Conservation (phyloP, 345 rosid species). For the Salix purpurea region DNA sequence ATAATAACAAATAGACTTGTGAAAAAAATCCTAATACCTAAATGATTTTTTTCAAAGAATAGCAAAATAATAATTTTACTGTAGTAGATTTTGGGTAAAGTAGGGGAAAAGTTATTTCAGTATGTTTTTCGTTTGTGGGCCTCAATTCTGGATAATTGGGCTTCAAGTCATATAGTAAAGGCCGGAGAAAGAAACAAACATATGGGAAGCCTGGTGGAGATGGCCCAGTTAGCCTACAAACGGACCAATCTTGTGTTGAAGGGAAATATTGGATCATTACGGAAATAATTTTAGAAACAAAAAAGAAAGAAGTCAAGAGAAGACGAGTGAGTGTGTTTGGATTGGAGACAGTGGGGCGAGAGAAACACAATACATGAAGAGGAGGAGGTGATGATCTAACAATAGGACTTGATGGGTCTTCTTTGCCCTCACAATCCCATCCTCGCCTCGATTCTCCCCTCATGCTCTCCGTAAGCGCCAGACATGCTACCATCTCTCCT, state of each 20-base stretch:
- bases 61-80: too few relatives aligned
- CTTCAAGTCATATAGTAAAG: background rate
- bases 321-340: constrained; percentile 46
- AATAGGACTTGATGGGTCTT: constrained; percentile 8
- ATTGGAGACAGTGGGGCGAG: constrained; percentile 54
- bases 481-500: background rate
- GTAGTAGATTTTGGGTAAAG: too few relatives aligned
- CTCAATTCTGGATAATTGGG: background rate
- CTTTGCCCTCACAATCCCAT: constrained; percentile 42
- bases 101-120: too few relatives aligned
- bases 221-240: background rate
- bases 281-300: too few relatives aligned
- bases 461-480: constrained; percentile 39
- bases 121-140: background rate
- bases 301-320: background rate
- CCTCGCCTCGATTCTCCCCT: constrained; percentile 46
- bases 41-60: too few relatives aligned
- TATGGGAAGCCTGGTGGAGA: background rate
- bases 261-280: background rate
- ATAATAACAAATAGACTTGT: too few relatives aligned
- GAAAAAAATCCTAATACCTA: too few relatives aligned
- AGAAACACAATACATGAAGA: constrained; percentile 42
- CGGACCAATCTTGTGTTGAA: background rate
- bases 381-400: constrained; percentile 37
- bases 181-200: background rate